These are phyloP conservation scores for Lactarius sanguifluus DNA, from an alignment of 768 basidiomycete species.

Conservation along the genomic window DNA sequence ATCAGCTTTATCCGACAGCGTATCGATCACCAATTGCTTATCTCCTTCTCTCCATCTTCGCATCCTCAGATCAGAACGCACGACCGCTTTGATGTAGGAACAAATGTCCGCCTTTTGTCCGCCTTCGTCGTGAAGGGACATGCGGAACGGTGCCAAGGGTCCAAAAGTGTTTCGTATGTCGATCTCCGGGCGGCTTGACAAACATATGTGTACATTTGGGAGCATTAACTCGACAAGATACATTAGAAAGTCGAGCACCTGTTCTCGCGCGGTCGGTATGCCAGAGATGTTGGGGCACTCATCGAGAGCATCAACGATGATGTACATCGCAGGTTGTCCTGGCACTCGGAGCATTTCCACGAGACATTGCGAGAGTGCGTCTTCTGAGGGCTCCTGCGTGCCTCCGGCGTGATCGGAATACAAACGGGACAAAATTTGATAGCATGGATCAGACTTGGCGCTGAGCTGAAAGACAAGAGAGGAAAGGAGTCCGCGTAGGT, in stretches of 20 bases:
- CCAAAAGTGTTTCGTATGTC: constrained; percentile 2
- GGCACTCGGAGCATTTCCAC: background rate
- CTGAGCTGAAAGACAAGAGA: no score
- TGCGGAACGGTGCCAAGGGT: background rate
- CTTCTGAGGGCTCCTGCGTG: background rate
- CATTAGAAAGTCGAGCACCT: background rate
- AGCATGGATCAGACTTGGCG: no score
- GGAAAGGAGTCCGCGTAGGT: no score
- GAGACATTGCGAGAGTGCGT: background rate
- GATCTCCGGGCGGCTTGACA: constrained; percentile 8
- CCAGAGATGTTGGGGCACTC: constrained; percentile 1
- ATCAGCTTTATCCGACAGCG: background rate
- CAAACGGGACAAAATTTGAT: no score
- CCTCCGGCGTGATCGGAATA: no score
- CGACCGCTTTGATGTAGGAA: background rate
- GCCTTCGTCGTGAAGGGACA: constrained; percentile 1
- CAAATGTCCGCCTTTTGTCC: constrained; percentile 6
- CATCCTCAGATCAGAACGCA: background rate
- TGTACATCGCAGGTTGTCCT: background rate
- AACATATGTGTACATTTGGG: constrained; percentile 3
- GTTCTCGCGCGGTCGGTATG: background rate
- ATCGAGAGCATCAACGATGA: constrained; percentile 14
- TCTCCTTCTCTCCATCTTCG: constrained; percentile 1
- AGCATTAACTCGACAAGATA: background rate
- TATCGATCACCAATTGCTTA: background rate